Base-by-base conservation (phyloP, 176 grass and related monocot species). In the Elaeis guineensis region DNA sequence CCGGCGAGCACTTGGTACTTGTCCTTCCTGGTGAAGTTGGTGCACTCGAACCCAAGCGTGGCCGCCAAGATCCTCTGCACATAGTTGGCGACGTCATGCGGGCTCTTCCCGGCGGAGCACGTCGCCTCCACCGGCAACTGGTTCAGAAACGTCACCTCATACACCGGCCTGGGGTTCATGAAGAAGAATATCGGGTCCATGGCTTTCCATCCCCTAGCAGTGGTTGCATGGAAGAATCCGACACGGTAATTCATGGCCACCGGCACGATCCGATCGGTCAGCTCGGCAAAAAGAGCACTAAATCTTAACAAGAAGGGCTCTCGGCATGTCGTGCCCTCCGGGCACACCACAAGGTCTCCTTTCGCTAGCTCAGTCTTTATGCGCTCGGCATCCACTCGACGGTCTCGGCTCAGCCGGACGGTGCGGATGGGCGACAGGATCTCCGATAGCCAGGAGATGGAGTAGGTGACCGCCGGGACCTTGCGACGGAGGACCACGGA, bases 141-240 rank as follows among this genome's bases (percentile, higher is more conserved):
- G 74, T 49, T 78, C 19, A 89, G 77, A 63, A 89, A 89, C 0
- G 85, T 95, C 57, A 95, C 79, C 16, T 80, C 77, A 70, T 95
- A 95, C 0, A 65, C 62, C 4, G 90, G 90, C 66, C 74, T 89
- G 0, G 90, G 86, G 74, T 90, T 95, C 90, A 95, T 86, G 79
- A 95, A 89, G 81, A 95, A 95, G 74, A 83, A 95, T 77, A 95
- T 78, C 0, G 85, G 82, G 55, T 90, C 90, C 90, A 95, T 86
- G 57, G 79, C 82, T 17, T 95, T 95, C 82, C 90, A 89, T 2
- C 90, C 86, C 50, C 77, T 82, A 0, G 86, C 90, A 9, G 90
- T 95, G 16, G 86, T 95, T 50, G 86, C 90, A 30, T 95, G 90
- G 79, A 95, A 95, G 66, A 90, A 62, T 14, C 74, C 30, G 77